phyloP scores from a whole-genome alignment of 164 flowering plant genomes.

The Platanus orientalis region DNA sequence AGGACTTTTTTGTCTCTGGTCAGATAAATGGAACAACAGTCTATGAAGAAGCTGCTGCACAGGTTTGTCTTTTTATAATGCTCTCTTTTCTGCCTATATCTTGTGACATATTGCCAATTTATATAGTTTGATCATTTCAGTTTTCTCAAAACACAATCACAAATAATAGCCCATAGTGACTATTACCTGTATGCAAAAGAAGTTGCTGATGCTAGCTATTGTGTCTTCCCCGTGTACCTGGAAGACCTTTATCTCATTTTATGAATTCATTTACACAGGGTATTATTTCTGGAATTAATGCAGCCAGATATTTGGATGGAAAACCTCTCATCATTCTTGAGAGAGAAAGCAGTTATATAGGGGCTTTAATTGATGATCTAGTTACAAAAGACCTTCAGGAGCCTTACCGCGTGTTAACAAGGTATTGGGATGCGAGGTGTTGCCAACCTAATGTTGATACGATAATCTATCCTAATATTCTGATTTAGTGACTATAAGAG shows the following conservation, averaged over 20 bases:
- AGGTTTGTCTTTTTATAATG: too few relatives aligned
- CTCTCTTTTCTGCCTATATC: neutral
- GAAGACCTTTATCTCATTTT: neutral
- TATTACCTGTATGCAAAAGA: neutral
- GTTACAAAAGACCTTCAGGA: conserved; percentile 97
- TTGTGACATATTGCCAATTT: neutral
- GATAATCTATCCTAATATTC: too few relatives aligned
- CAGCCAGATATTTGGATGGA: conserved; percentile 82
- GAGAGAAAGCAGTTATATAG: conserved; percentile 96
- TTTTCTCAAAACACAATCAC: neutral
- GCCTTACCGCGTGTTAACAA: conserved; percentile 95
- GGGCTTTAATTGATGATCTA: conserved; percentile 92
- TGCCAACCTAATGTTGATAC: too few relatives aligned
- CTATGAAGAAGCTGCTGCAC: conserved; percentile 99
- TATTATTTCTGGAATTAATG: conserved; percentile 89
- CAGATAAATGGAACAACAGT: conserved; percentile 99
- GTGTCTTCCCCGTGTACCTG: neutral
- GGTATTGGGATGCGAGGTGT: too few relatives aligned
- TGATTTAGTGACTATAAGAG: too few relatives aligned
- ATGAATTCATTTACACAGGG: conserved; percentile 42
- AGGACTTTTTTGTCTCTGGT: conserved; percentile 96
- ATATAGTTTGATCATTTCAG: neutral
- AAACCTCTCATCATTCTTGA: conserved; percentile 77
- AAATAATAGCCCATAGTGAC: neutral
- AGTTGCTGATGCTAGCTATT: neutral